These are phyloP conservation scores for Colletotrichum orbiculare DNA, from an alignment of 2,329 filamentous ascomycete genomes.

Conservation along the genomic window DNA sequence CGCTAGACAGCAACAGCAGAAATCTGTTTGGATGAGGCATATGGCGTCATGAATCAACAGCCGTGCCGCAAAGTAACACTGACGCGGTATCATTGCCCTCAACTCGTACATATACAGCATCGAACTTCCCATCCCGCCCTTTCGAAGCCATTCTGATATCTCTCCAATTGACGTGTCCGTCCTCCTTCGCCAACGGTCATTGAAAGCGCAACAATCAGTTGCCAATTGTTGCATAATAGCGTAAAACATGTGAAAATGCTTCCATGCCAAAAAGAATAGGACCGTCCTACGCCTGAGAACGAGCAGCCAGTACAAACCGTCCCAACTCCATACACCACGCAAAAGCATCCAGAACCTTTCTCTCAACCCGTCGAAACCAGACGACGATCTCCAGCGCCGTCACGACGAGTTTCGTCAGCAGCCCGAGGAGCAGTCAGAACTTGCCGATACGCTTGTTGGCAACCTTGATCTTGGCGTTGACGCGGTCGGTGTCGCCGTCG, in stretches of 20 bases:
- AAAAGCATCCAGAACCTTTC: constrained; percentile 38
- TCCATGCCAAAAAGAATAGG: background rate
- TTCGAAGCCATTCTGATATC: too few relatives aligned
- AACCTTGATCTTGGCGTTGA: constrained; percentile 76
- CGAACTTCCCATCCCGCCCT: too few relatives aligned
- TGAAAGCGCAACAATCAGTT: too few relatives aligned
- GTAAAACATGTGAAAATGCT: background rate
- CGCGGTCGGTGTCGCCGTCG: constrained; percentile 73
- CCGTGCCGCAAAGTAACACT: too few relatives aligned
- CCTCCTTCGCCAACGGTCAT: too few relatives aligned
- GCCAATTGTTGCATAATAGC: background rate
- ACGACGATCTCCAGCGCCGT: constrained; percentile 43
- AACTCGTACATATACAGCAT: too few relatives aligned
- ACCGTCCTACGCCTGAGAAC: constrained; percentile 1
- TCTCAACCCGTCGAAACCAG: constrained; percentile 46
- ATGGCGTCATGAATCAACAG: too few relatives aligned
- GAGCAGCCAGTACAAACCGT: constrained; percentile 22
- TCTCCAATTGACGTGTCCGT: too few relatives aligned
- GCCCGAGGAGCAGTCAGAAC: constrained; percentile 59
- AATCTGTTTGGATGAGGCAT: too few relatives aligned
- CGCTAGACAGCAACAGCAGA: too few relatives aligned
- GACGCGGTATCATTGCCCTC: too few relatives aligned
- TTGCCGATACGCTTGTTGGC: constrained; percentile 79
- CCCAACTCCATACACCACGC: constrained; percentile 38
- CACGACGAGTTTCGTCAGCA: constrained; percentile 44